Percentiles rank a stretch among this genome's conserved stretches.
These are phyloP conservation scores for Pneumocystis sp. DNA, from an alignment of 1,139 yeast species.

Conservation along the genomic window DNA sequence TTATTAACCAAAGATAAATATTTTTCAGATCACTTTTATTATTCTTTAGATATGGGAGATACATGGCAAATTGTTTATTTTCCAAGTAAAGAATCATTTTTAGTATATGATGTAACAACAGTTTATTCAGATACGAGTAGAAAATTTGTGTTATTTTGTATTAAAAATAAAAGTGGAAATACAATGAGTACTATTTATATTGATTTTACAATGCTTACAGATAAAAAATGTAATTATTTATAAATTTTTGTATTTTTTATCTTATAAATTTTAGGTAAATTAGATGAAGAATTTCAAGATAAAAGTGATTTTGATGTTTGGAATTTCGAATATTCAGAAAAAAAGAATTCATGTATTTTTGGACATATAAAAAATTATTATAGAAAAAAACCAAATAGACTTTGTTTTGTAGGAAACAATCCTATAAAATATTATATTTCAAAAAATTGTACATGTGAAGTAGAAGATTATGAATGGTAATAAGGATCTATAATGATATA, in stretches of 20 bases:
- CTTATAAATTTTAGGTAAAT: slow-evolving; percentile 45
- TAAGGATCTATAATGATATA: not conserved
- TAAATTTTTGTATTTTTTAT: not conserved
- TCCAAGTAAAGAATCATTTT: slow-evolving; percentile 44
- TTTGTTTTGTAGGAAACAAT: slow-evolving; percentile 64
- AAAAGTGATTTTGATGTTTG: slow-evolving; percentile 69
- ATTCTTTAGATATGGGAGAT: slow-evolving; percentile 67
- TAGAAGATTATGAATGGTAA: slow-evolving; percentile 73
- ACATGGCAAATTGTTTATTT: slow-evolving; percentile 49
- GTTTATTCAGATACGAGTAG: slow-evolving; percentile 82
- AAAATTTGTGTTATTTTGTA: slow-evolving; percentile 45
- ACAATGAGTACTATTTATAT: slow-evolving; percentile 31
- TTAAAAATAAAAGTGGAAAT: slow-evolving; percentile 30
- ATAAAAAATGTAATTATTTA: slow-evolving; percentile 12
- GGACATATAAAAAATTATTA: slow-evolving; percentile 75
- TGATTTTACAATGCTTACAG: slow-evolving; percentile 55
- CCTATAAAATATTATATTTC: slow-evolving; percentile 43
- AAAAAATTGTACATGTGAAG: slow-evolving; percentile 67
- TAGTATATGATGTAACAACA: slow-evolving; percentile 63
- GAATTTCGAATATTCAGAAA: slow-evolving; percentile 59
- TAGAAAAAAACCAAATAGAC: slow-evolving; percentile 49
- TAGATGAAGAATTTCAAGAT: slow-evolving; percentile 45
- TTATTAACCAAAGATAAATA: slow-evolving; percentile 49
- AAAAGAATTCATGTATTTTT: slow-evolving; percentile 53
- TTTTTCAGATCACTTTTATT: slow-evolving; percentile 43